Percentiles rank a stretch among this genome's conserved stretches.
These are phyloP conservation scores for Myxozyma vanderwaltii DNA, from an alignment of 805 yeast genomes.

Conservation along the genomic window DNA sequence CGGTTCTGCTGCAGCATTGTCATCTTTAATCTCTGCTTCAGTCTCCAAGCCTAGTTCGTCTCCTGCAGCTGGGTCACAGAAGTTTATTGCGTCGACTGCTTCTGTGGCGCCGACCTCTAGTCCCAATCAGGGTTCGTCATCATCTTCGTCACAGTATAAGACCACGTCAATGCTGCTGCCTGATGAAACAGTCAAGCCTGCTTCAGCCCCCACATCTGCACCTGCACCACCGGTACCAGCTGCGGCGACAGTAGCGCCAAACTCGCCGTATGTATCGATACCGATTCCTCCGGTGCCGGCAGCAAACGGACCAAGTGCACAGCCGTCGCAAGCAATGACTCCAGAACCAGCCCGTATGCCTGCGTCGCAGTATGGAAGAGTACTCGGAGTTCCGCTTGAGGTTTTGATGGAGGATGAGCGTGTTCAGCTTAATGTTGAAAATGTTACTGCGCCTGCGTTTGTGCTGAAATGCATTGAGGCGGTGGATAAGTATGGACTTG, in stretches of 20 bases:
- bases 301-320: neutral
- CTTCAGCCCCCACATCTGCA: neutral
- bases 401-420: slow-evolving; percentile 76
- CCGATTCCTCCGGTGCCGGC: slow-evolving; percentile 6
- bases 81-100: slow-evolving; percentile 6
- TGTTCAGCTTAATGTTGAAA: slow-evolving; percentile 20
- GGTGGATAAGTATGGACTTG: slow-evolving; percentile 80
- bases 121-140: neutral
- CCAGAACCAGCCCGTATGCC: neutral
- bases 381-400: slow-evolving; percentile 86
- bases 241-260: neutral
- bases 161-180: slow-evolving; percentile 6
- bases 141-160: neutral
- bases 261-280: slow-evolving; percentile 5
- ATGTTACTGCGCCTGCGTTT: slow-evolving; percentile 83
- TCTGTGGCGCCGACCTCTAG: neutral
- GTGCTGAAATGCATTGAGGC: slow-evolving; percentile 87
- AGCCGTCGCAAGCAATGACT: neutral
- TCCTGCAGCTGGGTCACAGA: slow-evolving; percentile 1
- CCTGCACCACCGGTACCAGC: neutral
- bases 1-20: neutral
- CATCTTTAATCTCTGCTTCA: neutral
- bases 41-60: neutral
- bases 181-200: neutral
- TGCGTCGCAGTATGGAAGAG: neutral